Evolutionary conservation across 495 filamentous ascomycete species (phyloP).

Genomic region (Aspergillus ellipticus): DNA sequence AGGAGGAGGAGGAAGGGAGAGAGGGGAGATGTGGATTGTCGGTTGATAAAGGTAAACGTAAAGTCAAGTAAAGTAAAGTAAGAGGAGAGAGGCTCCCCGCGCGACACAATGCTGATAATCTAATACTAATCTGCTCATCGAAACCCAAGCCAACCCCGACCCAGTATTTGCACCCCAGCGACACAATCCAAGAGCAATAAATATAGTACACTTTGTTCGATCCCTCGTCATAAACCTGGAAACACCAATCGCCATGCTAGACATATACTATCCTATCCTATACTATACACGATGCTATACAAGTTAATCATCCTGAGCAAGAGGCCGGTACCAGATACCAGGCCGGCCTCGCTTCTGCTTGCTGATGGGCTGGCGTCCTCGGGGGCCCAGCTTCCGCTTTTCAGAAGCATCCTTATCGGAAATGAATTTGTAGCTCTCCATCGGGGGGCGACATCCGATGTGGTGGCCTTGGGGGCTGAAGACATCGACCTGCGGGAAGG

Average conservation of each 20-base stretch:
- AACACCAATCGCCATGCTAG: slow-evolving; percentile 37
- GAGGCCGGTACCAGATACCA: not conserved
- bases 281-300: slow-evolving; percentile 14
- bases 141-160: no score
- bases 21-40: no score
- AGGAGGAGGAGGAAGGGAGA: no score
- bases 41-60: no score
- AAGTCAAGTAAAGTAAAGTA: no score
- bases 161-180: not conserved
- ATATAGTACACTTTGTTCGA: not conserved
- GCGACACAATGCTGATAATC: not conserved
- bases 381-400: slow-evolving; percentile 23
- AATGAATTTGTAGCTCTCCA: slow-evolving; percentile 65
- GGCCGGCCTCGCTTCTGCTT: slow-evolving; percentile 18
- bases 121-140: slow-evolving; percentile 3
- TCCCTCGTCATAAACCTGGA: slow-evolving; percentile 2
- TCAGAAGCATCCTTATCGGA: slow-evolving; percentile 34
- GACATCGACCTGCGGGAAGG: slow-evolving; percentile 73
- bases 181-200: no score
- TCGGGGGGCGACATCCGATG: slow-evolving; percentile 62
- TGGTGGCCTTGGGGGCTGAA: slow-evolving; percentile 80
- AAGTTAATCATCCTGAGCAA: not conserved
- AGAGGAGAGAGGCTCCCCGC: no score
- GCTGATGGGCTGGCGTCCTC: slow-evolving; percentile 25
- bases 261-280: not conserved